Conservation (phyloP, 2,329 filamentous ascomycete genomes). For the Fusarium fujikuroi region DNA sequence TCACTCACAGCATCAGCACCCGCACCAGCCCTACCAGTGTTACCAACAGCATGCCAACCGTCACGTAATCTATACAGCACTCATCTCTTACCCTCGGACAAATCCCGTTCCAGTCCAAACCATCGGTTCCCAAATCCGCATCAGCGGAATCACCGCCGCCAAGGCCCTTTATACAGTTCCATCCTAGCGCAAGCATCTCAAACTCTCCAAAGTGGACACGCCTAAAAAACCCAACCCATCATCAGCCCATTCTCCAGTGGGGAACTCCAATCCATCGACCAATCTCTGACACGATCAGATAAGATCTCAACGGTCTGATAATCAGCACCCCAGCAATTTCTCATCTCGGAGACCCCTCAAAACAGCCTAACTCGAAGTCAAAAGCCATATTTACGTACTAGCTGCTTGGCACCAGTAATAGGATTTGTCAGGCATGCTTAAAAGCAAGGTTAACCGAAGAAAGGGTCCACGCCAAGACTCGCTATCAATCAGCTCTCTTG, state of each 20-base stretch:
- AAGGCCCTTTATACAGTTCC: not conserved
- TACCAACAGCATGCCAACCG: not conserved
- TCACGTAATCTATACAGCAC: not conserved
- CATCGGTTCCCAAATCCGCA: not conserved
- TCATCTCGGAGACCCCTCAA: conserved; percentile 9
- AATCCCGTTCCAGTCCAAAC: not conserved
- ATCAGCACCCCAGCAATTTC: not conserved
- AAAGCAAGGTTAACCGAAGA: not conserved
- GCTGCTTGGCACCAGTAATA: not conserved
- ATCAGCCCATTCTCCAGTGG: not conserved
- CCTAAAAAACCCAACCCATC: not conserved
- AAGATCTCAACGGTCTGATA: conserved; percentile 24
- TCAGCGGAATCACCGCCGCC: not conserved
- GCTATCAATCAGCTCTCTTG: conserved; percentile 32
- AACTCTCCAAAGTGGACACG: not conserved
- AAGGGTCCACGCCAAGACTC: conserved; percentile 12
- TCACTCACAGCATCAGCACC: not conserved
- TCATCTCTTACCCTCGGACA: not conserved
- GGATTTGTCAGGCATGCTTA: not conserved
- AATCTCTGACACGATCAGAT: conserved; percentile 16
- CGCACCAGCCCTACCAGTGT: not conserved
- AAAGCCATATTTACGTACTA: conserved; percentile 8
- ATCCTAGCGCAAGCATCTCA: not conserved
- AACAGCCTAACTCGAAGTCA: not conserved
- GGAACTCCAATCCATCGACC: not conserved